Conservation (phyloP, 768 basidiomycete genomes). For the Lactarius hengduanensis region DNA sequence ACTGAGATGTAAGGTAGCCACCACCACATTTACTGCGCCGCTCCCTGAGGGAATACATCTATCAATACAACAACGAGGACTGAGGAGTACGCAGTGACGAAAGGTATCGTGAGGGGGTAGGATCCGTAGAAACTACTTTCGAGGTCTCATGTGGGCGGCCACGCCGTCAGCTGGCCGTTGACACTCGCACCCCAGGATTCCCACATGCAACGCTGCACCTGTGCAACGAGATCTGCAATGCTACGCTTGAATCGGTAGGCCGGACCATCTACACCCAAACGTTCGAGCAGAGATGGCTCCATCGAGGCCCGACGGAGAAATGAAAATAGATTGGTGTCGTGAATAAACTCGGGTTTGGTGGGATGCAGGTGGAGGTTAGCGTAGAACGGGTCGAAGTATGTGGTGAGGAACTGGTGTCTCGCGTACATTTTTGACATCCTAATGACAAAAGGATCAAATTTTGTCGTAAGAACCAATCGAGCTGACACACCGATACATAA, state of each 20-base stretch:
- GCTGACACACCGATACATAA: constrained; percentile 57
- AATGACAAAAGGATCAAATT: constrained; percentile 7
- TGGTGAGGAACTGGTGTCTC: constrained; percentile 61
- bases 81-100: neutral
- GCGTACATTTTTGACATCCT: constrained; percentile 52
- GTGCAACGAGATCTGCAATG: constrained; percentile 15
- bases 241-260: constrained; percentile 6
- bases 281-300: constrained; percentile 15
- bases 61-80: neutral
- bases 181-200: constrained; percentile 23
- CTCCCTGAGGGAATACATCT: too few species aligned
- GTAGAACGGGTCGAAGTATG: constrained; percentile 77
- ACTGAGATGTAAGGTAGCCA: too few species aligned
- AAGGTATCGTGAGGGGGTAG: constrained; percentile 17
- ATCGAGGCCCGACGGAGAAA: constrained; percentile 23
- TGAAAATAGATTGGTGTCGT: constrained; percentile 37
- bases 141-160: constrained; percentile 24
- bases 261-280: constrained; percentile 18
- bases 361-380: constrained; percentile 60
- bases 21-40: too few species aligned
- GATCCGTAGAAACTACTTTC: neutral
- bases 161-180: constrained; percentile 14
- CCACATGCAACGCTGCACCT: constrained; percentile 24
- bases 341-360: constrained; percentile 44
- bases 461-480: neutral